A percentile compares a stretch with the other conserved stretches of the same genome.
Conservation (phyloP, 1,284 basidiomycete genomes). For the Marasmius tenuissimus region DNA sequence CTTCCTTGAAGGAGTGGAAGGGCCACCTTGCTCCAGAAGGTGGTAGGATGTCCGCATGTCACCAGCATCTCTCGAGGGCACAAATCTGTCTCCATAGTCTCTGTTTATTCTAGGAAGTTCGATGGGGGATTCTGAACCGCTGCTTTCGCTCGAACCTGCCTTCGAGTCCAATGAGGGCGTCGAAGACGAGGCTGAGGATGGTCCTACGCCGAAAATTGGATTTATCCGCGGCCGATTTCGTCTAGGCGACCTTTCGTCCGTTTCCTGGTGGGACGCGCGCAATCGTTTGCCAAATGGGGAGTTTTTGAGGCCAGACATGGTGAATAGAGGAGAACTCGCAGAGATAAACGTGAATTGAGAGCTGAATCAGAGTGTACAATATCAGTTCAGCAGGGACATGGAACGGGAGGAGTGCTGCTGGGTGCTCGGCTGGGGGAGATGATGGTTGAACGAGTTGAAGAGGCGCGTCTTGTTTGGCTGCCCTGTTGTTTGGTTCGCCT, state of each 20-base stretch:
- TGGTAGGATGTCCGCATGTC: slow-evolving; percentile 78
- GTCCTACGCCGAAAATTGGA: slow-evolving; percentile 48
- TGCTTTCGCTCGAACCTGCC: slow-evolving; percentile 54
- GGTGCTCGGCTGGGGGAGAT: not conserved
- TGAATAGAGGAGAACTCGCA: slow-evolving; percentile 2
- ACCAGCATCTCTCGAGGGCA: slow-evolving; percentile 68
- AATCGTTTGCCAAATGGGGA: slow-evolving; percentile 79
- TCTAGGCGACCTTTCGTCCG: slow-evolving; percentile 53
- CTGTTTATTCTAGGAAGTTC: slow-evolving; percentile 38
- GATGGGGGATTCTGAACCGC: slow-evolving; percentile 52
- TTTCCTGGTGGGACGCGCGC: slow-evolving; percentile 60
- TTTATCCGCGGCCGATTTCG: slow-evolving; percentile 54
- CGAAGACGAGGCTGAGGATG: slow-evolving; percentile 34
- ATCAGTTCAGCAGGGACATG: not conserved
- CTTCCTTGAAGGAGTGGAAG: slow-evolving; percentile 67
- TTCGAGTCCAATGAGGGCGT: slow-evolving; percentile 58
- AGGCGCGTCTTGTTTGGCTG: slow-evolving; percentile 5
- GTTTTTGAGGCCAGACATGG: slow-evolving; percentile 75
- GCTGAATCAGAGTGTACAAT: not conserved
- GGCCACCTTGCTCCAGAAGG: slow-evolving; percentile 67
- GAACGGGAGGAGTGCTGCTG: not conserved
- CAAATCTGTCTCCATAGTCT: slow-evolving; percentile 78
- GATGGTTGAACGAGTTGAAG: not conserved
- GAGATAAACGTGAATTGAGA: not conserved
- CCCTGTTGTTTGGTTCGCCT: not conserved